Evolutionary conservation across 768 basidiomycete species (phyloP), one percentile per base, ranked within the genome.

Genomic region (Fomitopsis serialis): DNA sequence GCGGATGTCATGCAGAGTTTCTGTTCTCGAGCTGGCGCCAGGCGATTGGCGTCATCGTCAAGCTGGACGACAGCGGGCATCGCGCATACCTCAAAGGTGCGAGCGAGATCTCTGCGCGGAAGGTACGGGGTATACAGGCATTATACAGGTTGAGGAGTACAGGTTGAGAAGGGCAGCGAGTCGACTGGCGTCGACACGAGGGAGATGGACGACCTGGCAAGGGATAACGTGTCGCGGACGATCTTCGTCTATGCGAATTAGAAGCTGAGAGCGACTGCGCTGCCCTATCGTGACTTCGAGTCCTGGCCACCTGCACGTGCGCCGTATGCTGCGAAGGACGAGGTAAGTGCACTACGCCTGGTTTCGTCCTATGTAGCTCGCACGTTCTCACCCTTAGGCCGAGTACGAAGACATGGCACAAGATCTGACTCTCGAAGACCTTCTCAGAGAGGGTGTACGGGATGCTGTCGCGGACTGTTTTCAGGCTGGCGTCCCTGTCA

Each of bases 231-330:
- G 66, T 80, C 78, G 25, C 81, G 91, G 44, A 98, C 96, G 13
- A 98, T 95, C 70, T 95, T 96, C 59, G 96, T 97, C 71, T 98
- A 99, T 68, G 95, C 95, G 62, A 95, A 95, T 68, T 95, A 98
- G 72, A 89, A 84, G 12, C 84, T 98, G 10, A 84, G 96, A 47
- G 98, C 97, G 1, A 91, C 98, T 59, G 93, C 95, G 1, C 70
- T 98, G 43, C 97, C 94, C 68, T 98, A 98, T 65, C 80, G 85
- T 45, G 95, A 99, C 64, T 85, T 97, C 54, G 67, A 82, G 5
- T 68, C 74, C 0, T 98, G 96, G 95, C 96, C 96, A 11, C 94
- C 95, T 3, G 52, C 59, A 13, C 77, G 75, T 12, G 62, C 70
- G 36, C 53, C 61, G 1, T 56, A 63, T 13, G 64, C 76, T 24